phyloP scores from a whole-genome alignment of 371 early-diverging fungal genomes.

The Chytridium lagenaria region DNA sequence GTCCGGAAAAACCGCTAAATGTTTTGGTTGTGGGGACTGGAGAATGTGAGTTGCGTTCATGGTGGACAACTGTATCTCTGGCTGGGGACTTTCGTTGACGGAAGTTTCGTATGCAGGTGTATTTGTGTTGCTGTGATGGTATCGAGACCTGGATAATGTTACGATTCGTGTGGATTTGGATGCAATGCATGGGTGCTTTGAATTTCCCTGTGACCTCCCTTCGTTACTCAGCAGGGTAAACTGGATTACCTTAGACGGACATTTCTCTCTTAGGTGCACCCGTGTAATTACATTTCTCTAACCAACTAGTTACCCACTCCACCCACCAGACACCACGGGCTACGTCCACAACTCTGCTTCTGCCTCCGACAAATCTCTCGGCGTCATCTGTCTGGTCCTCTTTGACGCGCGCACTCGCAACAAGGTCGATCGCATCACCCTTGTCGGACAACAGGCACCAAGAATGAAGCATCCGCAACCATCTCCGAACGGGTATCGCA shows the following conservation, averaged over 20 bases:
- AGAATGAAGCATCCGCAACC: constrained; percentile 48
- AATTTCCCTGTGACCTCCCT: too few relatives aligned
- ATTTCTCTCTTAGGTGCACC: too few relatives aligned
- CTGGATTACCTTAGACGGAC: too few relatives aligned
- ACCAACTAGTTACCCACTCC: too few relatives aligned
- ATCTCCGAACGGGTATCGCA: constrained; percentile 44
- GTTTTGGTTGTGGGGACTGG: constrained; percentile 54
- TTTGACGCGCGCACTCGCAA: constrained; percentile 56
- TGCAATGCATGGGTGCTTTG: background rate
- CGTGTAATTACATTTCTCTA: too few relatives aligned
- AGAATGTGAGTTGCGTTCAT: constrained; percentile 36
- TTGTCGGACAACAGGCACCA: constrained; percentile 58
- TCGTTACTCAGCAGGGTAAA: too few relatives aligned
- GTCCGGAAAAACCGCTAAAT: constrained; percentile 40
- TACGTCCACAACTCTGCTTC: constrained; percentile 42
- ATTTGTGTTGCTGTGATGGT: too few relatives aligned
- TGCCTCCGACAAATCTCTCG: constrained; percentile 54
- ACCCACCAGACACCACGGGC: constrained; percentile 46
- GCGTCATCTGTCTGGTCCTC: constrained; percentile 56
- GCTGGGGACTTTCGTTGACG: too few relatives aligned
- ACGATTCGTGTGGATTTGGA: background rate
- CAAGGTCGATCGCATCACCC: constrained; percentile 44
- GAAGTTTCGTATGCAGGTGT: too few relatives aligned
- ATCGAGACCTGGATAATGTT: too few relatives aligned
- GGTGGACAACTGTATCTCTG: too few relatives aligned